A percentile compares a stretch with the other conserved stretches of the same genome.
These are phyloP conservation scores for Cytospora chrysosperma DNA, from an alignment of 2,329 filamentous ascomycete species.

Conservation along the genomic window DNA sequence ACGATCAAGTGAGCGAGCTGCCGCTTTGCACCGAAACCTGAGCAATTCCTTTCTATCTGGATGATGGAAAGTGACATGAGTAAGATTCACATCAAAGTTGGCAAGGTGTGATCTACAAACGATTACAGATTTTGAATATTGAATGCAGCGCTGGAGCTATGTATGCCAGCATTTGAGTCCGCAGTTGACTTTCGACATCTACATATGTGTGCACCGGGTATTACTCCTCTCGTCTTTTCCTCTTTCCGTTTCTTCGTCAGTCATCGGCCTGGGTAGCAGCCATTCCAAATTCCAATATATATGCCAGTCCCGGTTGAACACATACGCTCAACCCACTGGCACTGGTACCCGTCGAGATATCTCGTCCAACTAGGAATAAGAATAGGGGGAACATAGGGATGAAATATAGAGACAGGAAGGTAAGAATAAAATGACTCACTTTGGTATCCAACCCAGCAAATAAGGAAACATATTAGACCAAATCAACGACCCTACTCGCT, in stretches of 20 bases:
- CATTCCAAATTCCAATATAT: neutral
- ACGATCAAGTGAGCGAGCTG: too few species aligned
- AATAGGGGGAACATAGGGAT: neutral
- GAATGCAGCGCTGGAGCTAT: neutral
- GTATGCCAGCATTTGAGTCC: neutral
- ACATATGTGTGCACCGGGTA: neutral
- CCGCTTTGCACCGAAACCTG: too few species aligned
- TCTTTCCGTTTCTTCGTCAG: neutral
- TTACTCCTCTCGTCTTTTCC: neutral
- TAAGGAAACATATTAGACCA: neutral
- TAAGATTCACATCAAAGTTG: too few species aligned
- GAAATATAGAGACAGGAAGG: neutral
- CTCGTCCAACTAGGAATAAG: neutral
- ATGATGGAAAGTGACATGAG: too few species aligned
- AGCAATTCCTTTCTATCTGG: too few species aligned
- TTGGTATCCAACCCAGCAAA: neutral
- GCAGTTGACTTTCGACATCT: constrained; percentile 1
- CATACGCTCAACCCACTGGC: neutral
- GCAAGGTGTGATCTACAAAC: neutral
- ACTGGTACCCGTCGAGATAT: too few species aligned
- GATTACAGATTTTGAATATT: neutral
- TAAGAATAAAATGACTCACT: neutral
- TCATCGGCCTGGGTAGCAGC: neutral
- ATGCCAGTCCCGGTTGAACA: neutral
- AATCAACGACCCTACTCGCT: neutral